Conservation (phyloP, 805 yeast species). For the Suhomyces faveliae region DNA sequence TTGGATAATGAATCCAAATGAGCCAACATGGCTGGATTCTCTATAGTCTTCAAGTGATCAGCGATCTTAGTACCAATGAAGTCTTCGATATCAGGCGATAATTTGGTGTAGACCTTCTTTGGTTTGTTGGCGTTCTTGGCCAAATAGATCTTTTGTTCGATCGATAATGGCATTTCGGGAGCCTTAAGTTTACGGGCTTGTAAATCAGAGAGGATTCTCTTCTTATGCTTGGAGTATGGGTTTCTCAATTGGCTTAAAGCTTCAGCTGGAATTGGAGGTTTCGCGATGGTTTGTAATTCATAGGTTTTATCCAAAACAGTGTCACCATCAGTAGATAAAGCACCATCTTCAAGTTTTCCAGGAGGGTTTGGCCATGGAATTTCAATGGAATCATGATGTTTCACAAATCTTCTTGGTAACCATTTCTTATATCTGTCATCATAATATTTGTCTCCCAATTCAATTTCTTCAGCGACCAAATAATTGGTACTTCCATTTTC, state of each 20-base stretch:
- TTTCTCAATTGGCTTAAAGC: slow-evolving; percentile 72
- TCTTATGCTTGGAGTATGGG: slow-evolving; percentile 68
- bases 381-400: slow-evolving; percentile 62
- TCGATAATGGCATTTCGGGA: slow-evolving; percentile 76
- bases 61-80: slow-evolving; percentile 52
- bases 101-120: slow-evolving; percentile 33
- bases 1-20: slow-evolving; percentile 42
- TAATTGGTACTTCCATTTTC: slow-evolving; percentile 63
- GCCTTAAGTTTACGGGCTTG: slow-evolving; percentile 63
- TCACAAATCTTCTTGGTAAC: slow-evolving; percentile 76
- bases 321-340: slow-evolving; percentile 54
- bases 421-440: slow-evolving; percentile 70
- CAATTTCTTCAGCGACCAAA: slow-evolving; percentile 76
- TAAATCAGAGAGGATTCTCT: slow-evolving; percentile 49
- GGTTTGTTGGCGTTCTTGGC: slow-evolving; percentile 43
- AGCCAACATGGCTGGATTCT: slow-evolving; percentile 32
- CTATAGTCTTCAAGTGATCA: slow-evolving; percentile 34
- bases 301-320: slow-evolving; percentile 69
- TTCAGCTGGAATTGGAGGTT: slow-evolving; percentile 65
- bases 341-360: slow-evolving; percentile 51
- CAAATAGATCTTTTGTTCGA: slow-evolving; percentile 58
- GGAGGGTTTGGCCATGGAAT: slow-evolving; percentile 90
- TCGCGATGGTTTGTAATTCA: slow-evolving; percentile 65
- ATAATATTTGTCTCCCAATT: slow-evolving; percentile 65
- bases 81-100: slow-evolving; percentile 55